These are phyloP conservation scores for Fusarium sp. DNA, from an alignment of 2,329 filamentous ascomycete species.

Conservation along the genomic window DNA sequence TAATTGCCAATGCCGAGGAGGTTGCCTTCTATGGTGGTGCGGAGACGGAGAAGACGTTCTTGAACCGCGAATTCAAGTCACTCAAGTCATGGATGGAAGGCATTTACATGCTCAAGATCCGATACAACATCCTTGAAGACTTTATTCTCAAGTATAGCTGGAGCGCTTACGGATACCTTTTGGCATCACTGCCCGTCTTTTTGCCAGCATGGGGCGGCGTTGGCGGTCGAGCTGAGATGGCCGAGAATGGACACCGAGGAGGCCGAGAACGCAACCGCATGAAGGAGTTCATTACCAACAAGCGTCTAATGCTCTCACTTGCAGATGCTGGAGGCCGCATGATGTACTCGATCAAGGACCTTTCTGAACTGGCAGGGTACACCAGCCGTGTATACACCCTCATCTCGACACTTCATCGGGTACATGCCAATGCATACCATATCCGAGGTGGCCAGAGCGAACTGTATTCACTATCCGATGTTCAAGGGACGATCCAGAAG, in stretches of 20 bases:
- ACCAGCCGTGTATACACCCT: conserved; percentile 95
- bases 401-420: conserved; percentile 91
- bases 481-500: conserved; percentile 91
- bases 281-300: conserved; percentile 99
- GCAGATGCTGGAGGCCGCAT: conserved; percentile 95
- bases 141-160: conserved; percentile 98
- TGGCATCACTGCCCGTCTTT: conserved; percentile 93
- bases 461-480: conserved; percentile 86
- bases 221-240: conserved; percentile 74
- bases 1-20: conserved; percentile 97
- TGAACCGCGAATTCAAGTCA: conserved; percentile 91
- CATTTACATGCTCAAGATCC: conserved; percentile 96
- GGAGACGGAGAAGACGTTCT: conserved; percentile 90
- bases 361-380: conserved; percentile 93
- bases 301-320: conserved; percentile 94
- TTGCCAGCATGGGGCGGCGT: conserved; percentile 91
- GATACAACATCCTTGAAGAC: conserved; percentile 98
- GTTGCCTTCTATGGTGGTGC: conserved; percentile 97
- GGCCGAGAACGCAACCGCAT: conserved; percentile 83
- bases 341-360: conserved; percentile 99
- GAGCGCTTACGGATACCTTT: conserved; percentile 95
- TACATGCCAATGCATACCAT: conserved; percentile 89
- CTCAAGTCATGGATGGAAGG: conserved; percentile 97
- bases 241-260: conserved; percentile 57
- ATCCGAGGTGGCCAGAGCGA: conserved; percentile 72